Base-by-base conservation (phyloP, 1,284 basidiomycete species). In the Leccinum subspadiceum region DNA sequence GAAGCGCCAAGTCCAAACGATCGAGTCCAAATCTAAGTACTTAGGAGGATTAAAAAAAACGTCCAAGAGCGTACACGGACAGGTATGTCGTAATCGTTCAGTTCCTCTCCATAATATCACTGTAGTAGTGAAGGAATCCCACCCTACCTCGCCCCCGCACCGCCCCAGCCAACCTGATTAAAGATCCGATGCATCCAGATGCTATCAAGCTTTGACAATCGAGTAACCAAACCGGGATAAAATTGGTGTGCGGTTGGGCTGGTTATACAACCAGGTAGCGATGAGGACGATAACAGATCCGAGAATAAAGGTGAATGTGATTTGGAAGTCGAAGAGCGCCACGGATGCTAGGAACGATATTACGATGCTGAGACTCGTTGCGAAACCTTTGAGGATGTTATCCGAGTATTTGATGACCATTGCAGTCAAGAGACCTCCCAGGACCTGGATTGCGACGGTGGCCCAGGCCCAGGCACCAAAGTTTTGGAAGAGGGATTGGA, bases 381-480 rank as follows among this genome's bases (percentile, higher is more conserved):
- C 96, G 71, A 98, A 98, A 39, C 96, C 93, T 75, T 96, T 96
- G 72, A 92, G 81, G 67, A 93, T 94, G 76, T 94, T 94, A 75
- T 93, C 91, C 55, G 91, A 86, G 73, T 93, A 90, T 73, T 92
- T 92, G 81, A 92, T 92, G 53, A 92, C 89, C 72, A 92, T 77
- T 2, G 95, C 94, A 1, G 96, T 97, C 67, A 96, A 81, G 53
- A 98, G 79, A 2, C 96, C 95, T 17, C 95, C 95, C 33, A 95
- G 75, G 8, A 95, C 94, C 76, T 98, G 95, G 20, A 92, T 90
- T 33, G 82, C 75, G 44, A 97, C 94, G 0, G 94, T 96, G 22
- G 89, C 90, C 87, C 93, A 93, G 2, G 95, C 95, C 91, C 94
- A 95, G 22, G 80, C 79, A 44, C 92, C 93, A 73, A 96, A 96